phyloP scores from a whole-genome alignment of 1,139 yeast genomes.

The Scheffersomyces titani region DNA sequence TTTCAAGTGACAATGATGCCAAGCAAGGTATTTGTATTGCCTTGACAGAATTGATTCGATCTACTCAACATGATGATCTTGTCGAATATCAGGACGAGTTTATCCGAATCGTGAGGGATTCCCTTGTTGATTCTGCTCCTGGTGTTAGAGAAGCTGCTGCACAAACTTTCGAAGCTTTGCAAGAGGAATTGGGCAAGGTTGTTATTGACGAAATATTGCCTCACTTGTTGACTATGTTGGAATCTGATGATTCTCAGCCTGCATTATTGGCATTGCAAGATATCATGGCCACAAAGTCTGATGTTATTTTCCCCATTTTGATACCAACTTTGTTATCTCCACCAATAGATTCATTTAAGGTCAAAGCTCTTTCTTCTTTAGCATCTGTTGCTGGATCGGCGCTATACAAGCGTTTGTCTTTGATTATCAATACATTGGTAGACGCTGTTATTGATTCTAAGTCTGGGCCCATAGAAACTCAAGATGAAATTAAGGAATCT shows the following conservation, averaged over 20 bases:
- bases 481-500: conserved; percentile 49
- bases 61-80: conserved; percentile 67
- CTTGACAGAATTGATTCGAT: conserved; percentile 76
- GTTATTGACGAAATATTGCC: conserved; percentile 92
- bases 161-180: conserved; percentile 83
- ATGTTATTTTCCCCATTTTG: conserved; percentile 89
- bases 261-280: conserved; percentile 90
- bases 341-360: conserved; percentile 84
- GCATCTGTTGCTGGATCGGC: conserved; percentile 92
- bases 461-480: conserved; percentile 35
- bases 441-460: conserved; percentile 52
- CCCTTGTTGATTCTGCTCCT: conserved; percentile 73
- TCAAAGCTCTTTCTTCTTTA: conserved; percentile 82
- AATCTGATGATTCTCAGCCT: conserved; percentile 66
- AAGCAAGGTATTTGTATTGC: conserved; percentile 98
- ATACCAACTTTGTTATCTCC: conserved; percentile 81
- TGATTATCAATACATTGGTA: conserved; percentile 72
- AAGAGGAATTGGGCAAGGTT: conserved; percentile 75
- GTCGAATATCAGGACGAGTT: conserved; percentile 66
- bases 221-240: conserved; percentile 69
- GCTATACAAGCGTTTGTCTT: conserved; percentile 67
- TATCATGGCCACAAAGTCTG: conserved; percentile 88
- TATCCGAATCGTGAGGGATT: conserved; percentile 73
- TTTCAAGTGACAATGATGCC: conserved; percentile 69
- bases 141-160: conserved; percentile 91